These are phyloP conservation scores for Saccharomycodes ludwigii DNA, from an alignment of 805 yeast genomes.

Conservation along the genomic window DNA sequence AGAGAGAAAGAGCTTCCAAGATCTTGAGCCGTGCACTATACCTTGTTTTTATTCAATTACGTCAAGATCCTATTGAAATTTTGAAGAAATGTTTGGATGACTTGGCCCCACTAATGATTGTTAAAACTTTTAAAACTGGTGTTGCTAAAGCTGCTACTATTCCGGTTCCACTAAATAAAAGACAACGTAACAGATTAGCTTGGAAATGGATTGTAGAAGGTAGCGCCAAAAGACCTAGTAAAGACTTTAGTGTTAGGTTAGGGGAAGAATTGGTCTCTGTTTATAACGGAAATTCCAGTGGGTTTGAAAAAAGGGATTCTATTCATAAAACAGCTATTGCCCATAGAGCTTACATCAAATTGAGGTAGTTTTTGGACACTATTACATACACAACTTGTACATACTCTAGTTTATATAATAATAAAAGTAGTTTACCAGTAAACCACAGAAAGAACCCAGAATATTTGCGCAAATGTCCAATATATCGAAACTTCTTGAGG, in stretches of 20 bases:
- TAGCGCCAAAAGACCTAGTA: conserved; percentile 62
- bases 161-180: conserved; percentile 71
- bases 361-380: conserved; percentile 15
- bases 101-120: conserved; percentile 73
- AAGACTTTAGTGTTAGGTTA: conserved; percentile 75
- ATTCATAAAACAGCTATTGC: conserved; percentile 81
- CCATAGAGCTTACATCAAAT: conserved; percentile 67
- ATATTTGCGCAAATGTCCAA: conserved; percentile 32
- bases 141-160: conserved; percentile 72
- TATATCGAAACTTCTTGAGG: conserved; percentile 35
- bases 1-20: conserved; percentile 68
- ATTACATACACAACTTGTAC: neutral
- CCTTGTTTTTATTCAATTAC: conserved; percentile 41
- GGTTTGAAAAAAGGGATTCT: conserved; percentile 70
- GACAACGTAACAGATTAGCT: conserved; percentile 79
- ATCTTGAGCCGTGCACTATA: conserved; percentile 68
- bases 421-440: conserved; percentile 9
- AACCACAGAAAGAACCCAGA: conserved; percentile 17
- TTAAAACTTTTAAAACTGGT: conserved; percentile 69
- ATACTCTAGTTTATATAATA: conserved; percentile 8
- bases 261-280: conserved; percentile 83
- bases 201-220: conserved; percentile 87
- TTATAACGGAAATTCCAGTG: conserved; percentile 63
- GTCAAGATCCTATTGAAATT: conserved; percentile 70
- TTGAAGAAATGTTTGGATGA: conserved; percentile 65